Percentiles rank a stretch among this genome's conserved stretches.
Conservation (phyloP, 176 grass and related monocot genomes). For the Rhynchospora tenuis region DNA sequence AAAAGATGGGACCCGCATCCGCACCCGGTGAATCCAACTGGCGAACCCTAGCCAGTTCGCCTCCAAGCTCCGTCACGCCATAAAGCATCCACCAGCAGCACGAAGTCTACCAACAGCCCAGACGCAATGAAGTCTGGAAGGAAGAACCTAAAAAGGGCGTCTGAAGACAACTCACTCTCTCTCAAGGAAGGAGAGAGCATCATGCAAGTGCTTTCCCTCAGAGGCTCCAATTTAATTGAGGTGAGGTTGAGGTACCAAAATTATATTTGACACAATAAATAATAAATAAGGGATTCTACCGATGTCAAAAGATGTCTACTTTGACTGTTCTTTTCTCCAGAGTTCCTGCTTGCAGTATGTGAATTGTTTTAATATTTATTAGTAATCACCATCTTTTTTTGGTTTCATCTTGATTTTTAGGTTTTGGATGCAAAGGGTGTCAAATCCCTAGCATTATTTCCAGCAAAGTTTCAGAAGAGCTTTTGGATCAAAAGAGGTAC, state of each 20-base stretch:
- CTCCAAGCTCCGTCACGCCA: too few relatives aligned
- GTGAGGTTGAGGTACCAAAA: too few relatives aligned
- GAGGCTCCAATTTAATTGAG: conserved; percentile 87
- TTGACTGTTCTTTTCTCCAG: neutral
- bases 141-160: conserved; percentile 76
- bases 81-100: too few relatives aligned
- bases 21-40: too few relatives aligned
- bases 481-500: conserved; percentile 94
- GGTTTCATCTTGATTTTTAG: conserved; percentile 31
- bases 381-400: neutral
- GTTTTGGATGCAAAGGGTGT: conserved; percentile 68
- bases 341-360: neutral
- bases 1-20: too few relatives aligned
- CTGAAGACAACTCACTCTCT: conserved; percentile 41
- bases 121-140: conserved; percentile 86
- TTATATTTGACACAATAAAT: too few relatives aligned
- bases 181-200: conserved; percentile 64
- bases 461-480: conserved; percentile 92
- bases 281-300: too few relatives aligned
- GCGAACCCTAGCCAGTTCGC: too few relatives aligned
- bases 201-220: conserved; percentile 79
- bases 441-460: conserved; percentile 78
- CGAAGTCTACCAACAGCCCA: too few relatives aligned
- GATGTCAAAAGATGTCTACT: too few relatives aligned
- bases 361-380: neutral